Evolutionary conservation across 345 rosid species (phyloP).

Genomic region (Lepidium didymum): DNA sequence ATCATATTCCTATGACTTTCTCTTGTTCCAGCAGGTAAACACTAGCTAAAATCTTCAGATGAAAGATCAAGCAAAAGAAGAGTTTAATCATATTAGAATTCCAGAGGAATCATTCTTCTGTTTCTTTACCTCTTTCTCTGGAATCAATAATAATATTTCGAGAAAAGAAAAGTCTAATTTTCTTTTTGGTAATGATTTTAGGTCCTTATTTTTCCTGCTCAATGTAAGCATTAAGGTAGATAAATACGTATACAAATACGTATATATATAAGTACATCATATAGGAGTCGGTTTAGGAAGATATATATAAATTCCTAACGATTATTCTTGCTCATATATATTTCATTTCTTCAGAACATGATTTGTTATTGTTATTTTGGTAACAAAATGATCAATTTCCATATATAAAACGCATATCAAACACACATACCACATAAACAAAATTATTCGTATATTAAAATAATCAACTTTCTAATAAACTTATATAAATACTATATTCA

Average conservation of each 20-base stretch:
- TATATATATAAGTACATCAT: not conserved
- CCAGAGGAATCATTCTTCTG: slow-evolving; percentile 16
- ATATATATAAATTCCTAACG: not conserved
- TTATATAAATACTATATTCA: not conserved
- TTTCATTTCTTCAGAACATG: not conserved
- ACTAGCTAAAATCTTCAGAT: not conserved
- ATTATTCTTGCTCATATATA: not conserved
- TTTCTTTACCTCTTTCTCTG: slow-evolving; percentile 16
- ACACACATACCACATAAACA: not conserved
- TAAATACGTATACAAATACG: slow-evolving; percentile 14
- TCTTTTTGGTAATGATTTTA: not conserved
- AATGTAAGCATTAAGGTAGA: slow-evolving; percentile 17
- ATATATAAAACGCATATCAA: not conserved
- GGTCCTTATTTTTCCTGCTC: not conserved
- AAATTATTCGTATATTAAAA: not conserved
- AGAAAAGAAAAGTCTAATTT: not conserved
- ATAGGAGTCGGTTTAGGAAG: not conserved
- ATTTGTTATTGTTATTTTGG: not conserved
- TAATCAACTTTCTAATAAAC: not conserved
- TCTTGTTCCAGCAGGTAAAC: slow-evolving; percentile 53
- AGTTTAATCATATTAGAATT: not conserved
- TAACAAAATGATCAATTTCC: not conserved
- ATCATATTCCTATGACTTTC: slow-evolving; percentile 64
- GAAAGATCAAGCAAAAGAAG: not conserved
- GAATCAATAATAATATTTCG: slow-evolving; percentile 13